These are phyloP conservation scores for Eucalyptus tenuipes DNA, from an alignment of 345 rosid species.

Conservation along the genomic window DNA sequence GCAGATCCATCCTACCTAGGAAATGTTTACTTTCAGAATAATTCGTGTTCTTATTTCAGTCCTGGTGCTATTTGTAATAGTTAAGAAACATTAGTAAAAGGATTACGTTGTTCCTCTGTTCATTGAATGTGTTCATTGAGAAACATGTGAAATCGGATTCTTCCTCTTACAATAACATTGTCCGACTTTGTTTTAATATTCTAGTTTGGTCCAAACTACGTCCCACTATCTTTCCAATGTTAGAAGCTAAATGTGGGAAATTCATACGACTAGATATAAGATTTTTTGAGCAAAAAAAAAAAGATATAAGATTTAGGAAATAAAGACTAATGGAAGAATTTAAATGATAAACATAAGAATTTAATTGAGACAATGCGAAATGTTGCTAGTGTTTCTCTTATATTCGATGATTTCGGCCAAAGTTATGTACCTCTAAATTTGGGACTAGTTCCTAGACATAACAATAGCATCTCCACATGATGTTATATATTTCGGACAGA, in stretches of 20 bases:
- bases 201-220: neutral
- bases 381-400: too few relatives aligned
- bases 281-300: too few relatives aligned
- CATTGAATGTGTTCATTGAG: neutral
- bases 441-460: too few relatives aligned
- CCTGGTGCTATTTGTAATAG: neutral
- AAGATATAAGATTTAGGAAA: too few relatives aligned
- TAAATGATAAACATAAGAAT: too few relatives aligned
- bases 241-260: neutral
- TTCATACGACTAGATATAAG: too few relatives aligned
- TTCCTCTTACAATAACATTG: neutral
- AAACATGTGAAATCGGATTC: neutral
- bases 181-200: too few relatives aligned
- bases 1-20: neutral
- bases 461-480: neutral
- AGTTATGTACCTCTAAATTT: too few relatives aligned
- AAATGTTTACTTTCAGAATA: too few relatives aligned
- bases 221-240: neutral
- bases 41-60: neutral
- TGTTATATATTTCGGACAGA: fast-evolving
- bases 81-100: neutral
- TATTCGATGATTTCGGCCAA: too few relatives aligned
- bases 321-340: too few relatives aligned
- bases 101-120: neutral
- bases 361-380: too few relatives aligned